Evolutionary conservation across 1,284 basidiomycete species (phyloP), one percentile per base, ranked within the genome.

Genomic region (Abortiporus biennis): DNA sequence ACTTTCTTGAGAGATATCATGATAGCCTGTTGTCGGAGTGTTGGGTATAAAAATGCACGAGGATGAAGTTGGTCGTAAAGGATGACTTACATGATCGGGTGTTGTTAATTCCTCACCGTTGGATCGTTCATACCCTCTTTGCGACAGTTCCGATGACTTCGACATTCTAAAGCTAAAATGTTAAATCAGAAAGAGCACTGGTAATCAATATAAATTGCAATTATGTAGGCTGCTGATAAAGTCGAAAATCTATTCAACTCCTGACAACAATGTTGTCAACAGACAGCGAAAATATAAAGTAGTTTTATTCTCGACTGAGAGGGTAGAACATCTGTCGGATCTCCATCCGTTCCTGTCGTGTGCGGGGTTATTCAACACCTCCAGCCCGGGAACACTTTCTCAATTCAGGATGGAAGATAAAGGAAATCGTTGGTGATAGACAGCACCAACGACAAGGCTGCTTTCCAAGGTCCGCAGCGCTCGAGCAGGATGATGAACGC

Each of bases 91-190:
- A 42, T 52, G 57, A 59, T 59, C 59, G 58, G 56, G 45, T 42
- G 48, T 43, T 54, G 50, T 54, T 42, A 20, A n/a, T 29, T 29
- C 39, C 46, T 46, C 17, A 29, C 27, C 38, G 38, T 42, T 46
- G 52, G 52, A 46, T 33, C 52, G 47, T 37, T 31, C 19, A 16
- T 43, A 33, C 45, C 41, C n/a, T 46, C 39, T 36, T 36, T 35
- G 34, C 43, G 27, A 43, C 17, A 22, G 43, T 42, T 43, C 47
- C 46, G 45, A 48, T 40, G 36, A 48, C 50, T 54, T 55, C 45
- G 50, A 50, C 46, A 61, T 53, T 46, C 55, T 56, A 59, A 60
- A 62, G 59, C 57, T 60, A 60, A 62, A 62, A 62, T 53, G 57
- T 55, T 62, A 60, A 62, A 54, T 54, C 27, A 9, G 27, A 29